phyloP scores from a whole-genome alignment of 2,329 filamentous ascomycete genomes.

The Didymella pinodella region DNA sequence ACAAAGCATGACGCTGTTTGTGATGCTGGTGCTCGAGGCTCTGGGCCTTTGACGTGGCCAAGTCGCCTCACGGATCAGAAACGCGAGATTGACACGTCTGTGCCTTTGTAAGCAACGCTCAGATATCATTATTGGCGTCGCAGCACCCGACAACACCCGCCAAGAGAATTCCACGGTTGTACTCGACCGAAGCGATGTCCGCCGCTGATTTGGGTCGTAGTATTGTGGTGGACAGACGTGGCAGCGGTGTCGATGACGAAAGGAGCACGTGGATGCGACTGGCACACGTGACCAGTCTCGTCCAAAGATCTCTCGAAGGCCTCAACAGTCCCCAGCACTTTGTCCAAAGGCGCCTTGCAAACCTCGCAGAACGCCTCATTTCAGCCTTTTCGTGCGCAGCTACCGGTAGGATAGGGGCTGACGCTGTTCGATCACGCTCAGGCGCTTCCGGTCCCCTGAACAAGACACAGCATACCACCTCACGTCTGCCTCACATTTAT shows the following conservation, averaged over 20 bases:
- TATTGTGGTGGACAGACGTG: conserved; percentile 3
- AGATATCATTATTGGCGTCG: not conserved
- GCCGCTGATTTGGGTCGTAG: conserved; percentile 1
- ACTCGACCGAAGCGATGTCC: not conserved
- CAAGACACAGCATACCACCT: conserved; percentile 2
- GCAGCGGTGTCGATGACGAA: conserved; percentile 1
- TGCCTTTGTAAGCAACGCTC: conserved; percentile 8
- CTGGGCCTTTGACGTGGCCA: conserved; percentile 10
- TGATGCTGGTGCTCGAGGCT: conserved; percentile 8
- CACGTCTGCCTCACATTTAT: conserved; percentile 11
- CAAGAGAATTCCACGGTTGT: not conserved
- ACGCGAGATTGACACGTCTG: conserved; percentile 20
- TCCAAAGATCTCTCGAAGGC: not conserved
- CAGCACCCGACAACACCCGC: conserved; percentile 4
- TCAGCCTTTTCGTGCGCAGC: too few relatives aligned
- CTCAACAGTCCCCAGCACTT: not conserved
- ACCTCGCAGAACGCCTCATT: not conserved
- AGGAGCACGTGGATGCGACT: not conserved
- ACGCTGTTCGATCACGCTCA: not conserved
- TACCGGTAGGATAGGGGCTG: not conserved
- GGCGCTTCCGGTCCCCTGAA: not conserved
- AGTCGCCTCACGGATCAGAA: conserved; percentile 20
- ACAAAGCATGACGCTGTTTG: conserved; percentile 2
- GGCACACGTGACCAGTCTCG: not conserved
- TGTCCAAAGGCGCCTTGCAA: not conserved